Evolutionary conservation across 306 rosid genomes (phyloP).

Genomic region (Dryas drummondii): DNA sequence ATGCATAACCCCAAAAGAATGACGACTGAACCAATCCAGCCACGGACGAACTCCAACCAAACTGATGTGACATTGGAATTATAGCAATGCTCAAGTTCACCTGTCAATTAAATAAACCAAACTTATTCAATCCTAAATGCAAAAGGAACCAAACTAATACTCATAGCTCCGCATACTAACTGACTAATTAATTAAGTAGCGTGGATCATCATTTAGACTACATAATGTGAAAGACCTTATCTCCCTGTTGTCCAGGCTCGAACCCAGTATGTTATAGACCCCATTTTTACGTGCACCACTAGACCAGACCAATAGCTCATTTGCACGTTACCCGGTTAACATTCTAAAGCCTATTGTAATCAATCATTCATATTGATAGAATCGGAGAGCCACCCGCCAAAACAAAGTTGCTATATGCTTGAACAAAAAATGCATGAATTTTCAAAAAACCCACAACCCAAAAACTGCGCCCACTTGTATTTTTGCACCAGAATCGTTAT

Average conservation of each 20-base stretch:
- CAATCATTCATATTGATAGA: too few species aligned
- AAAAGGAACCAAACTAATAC: neutral
- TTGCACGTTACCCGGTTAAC: too few species aligned
- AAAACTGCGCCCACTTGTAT: neutral
- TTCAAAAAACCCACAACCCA: neutral
- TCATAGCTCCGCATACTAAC: neutral
- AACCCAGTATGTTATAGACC: too few species aligned
- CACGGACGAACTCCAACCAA: conserved; percentile 86
- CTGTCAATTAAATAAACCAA: conserved; percentile 39
- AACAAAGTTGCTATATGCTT: neutral
- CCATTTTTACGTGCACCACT: too few species aligned
- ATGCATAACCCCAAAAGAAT: conserved; percentile 98
- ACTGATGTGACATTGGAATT: conserved; percentile 94
- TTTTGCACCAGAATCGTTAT: neutral
- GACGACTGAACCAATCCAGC: conserved; percentile 99
- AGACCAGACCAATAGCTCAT: too few species aligned
- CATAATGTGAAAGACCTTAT: too few species aligned
- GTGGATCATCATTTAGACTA: too few species aligned
- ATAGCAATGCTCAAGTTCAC: conserved; percentile 95
- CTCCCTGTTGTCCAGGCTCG: too few species aligned
- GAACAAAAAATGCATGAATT: neutral
- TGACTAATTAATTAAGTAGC: too few species aligned
- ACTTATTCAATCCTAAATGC: neutral
- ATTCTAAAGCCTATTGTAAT: too few species aligned
- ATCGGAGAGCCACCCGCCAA: too few species aligned